These are phyloP conservation scores for Metschnikowia dekortorum DNA, from an alignment of 805 yeast genomes.

Conservation along the genomic window DNA sequence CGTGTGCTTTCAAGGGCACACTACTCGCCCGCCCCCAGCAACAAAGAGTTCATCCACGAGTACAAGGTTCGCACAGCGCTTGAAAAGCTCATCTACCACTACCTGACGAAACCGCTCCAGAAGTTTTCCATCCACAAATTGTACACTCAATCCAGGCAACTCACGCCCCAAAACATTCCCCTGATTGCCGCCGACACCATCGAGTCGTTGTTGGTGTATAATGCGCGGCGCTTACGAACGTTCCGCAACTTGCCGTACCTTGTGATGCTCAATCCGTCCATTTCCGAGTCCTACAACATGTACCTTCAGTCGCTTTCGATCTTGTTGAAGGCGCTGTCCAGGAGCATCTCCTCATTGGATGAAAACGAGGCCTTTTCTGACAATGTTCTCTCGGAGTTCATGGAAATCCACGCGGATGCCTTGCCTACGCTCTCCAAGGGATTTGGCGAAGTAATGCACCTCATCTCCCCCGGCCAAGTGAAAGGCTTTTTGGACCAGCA, in stretches of 20 bases:
- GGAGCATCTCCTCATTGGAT: conserved; percentile 41
- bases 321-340: conserved; percentile 30
- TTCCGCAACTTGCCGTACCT: conserved; percentile 77
- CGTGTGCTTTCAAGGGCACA: not conserved
- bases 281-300: conserved; percentile 68
- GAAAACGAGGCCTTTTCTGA: conserved; percentile 53
- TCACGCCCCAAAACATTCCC: conserved; percentile 34
- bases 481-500: conserved; percentile 69
- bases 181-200: conserved; percentile 53
- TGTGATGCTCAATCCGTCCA: conserved; percentile 80
- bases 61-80: conserved; percentile 55
- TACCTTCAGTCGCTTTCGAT: conserved; percentile 64
- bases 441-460: conserved; percentile 57
- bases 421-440: conserved; percentile 80
- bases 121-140: conserved; percentile 50
- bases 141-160: conserved; percentile 36
- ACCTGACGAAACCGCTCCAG: conserved; percentile 50
- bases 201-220: conserved; percentile 51
- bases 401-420: conserved; percentile 79
- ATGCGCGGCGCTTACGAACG: conserved; percentile 67
- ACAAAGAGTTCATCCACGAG: conserved; percentile 41
- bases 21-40: not conserved
- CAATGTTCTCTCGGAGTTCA: conserved; percentile 49
- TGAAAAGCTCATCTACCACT: conserved; percentile 55
- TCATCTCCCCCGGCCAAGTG: conserved; percentile 45